Base-by-base conservation (phyloP, 441 rosid species). In the Dalechampia spathulata region DNA sequence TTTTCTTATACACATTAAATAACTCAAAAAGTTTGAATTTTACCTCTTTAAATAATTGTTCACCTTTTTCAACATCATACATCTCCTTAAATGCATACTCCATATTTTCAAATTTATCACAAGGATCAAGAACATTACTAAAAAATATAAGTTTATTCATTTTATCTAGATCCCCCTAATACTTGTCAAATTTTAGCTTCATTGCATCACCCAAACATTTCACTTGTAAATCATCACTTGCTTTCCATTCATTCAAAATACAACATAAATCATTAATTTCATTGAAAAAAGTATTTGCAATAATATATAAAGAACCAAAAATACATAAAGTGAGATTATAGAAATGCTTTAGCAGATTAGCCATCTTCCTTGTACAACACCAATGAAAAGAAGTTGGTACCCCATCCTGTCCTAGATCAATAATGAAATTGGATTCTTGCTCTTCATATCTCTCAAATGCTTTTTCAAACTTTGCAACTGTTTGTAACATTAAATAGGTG, bases 401-500 rank as follows among this genome's bases (percentile, higher is more conserved):
- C 34, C 34, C 8, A 7, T 40, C 34, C 4, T 52, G 1, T 1
- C 7, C 38, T 2, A 22, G 6, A 0, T 13, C 32, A 14, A 0
- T 5, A 9, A 17, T 14, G 5, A 20, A 19, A 6, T 16, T 1
- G 0, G 25, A 22, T 10, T 38, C 41, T 21, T 6, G 34, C 34
- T 3, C 8, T 30, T 30, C 8, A 30, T 30, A 30, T 8, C 34
- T 30, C 15, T 49, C 20, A 44, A 68, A 57, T 14, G 52, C 52
- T n/a, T 16, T 52, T 3, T 44, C 19, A 41, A 32, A 62, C 3
- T 57, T 63, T 2, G 19, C 0, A 0, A 61, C 48, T 4, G 19
- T 19, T 22, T 30, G 53, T 49, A 62, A 62, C 56, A 52, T 38
- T 36, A 50, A 3, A 16, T 63, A 47, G 2, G 37, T 66, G 2